Percentiles rank a stretch among this genome's conserved stretches.
These are phyloP conservation scores for Colletotrichum sp. DNA, from an alignment of 2,329 filamentous ascomycete species.

Conservation along the genomic window DNA sequence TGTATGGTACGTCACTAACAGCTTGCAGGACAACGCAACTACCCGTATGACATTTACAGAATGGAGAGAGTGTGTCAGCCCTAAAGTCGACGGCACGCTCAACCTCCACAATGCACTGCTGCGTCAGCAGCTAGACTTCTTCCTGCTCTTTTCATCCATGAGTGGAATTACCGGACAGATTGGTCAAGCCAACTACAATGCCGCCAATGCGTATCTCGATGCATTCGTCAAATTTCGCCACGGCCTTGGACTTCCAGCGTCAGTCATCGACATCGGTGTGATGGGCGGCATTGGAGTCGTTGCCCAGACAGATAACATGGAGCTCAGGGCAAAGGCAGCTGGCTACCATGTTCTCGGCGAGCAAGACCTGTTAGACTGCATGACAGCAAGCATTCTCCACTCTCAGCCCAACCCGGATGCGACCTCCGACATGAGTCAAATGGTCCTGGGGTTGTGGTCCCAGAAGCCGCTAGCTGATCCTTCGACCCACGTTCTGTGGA, in stretches of 20 bases:
- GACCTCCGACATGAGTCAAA: background rate
- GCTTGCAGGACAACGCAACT: background rate
- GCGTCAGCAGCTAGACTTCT: background rate
- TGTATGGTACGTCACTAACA: background rate
- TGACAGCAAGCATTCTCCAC: background rate
- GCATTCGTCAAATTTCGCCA: background rate
- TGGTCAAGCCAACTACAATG: conserved; percentile 38
- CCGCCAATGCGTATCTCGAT: conserved; percentile 23
- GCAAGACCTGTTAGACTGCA: background rate
- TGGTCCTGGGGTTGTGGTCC: background rate
- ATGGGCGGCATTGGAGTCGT: background rate
- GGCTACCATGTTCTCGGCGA: background rate
- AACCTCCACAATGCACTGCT: background rate
- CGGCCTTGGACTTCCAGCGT: background rate
- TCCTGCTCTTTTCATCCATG: background rate
- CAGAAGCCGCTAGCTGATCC: background rate
- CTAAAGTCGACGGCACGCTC: background rate
- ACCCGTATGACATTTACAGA: background rate
- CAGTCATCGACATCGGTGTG: background rate
- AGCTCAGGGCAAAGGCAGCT: background rate
- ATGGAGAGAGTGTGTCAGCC: background rate
- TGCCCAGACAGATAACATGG: conserved; percentile 1
- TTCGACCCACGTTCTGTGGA: background rate
- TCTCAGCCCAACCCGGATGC: background rate
- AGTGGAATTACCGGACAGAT: background rate